A percentile compares a stretch with the other conserved stretches of the same genome.
phyloP scores from a whole-genome alignment of 1,284 basidiomycete genomes.

The Amylostereum areolatum region DNA sequence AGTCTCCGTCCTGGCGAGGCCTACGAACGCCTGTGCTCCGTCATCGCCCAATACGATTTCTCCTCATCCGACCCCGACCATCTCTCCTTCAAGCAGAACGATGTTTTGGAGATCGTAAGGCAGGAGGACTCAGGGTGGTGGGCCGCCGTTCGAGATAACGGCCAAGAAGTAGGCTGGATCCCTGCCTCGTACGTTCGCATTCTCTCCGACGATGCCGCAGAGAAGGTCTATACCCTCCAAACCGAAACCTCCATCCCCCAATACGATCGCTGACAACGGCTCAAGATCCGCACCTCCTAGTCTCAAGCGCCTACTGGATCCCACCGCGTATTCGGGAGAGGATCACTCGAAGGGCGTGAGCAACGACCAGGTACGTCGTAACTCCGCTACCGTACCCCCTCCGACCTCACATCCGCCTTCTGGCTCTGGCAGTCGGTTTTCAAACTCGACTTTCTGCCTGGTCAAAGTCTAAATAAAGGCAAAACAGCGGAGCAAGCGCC shows the following conservation, averaged over 20 bases:
- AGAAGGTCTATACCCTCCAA: slow-evolving; percentile 30
- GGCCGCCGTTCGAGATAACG: slow-evolving; percentile 59
- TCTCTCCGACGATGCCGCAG: slow-evolving; percentile 22
- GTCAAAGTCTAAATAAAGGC: no score
- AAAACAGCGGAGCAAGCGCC: no score
- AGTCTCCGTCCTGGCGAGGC: slow-evolving; percentile 13
- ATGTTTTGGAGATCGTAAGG: slow-evolving; percentile 61
- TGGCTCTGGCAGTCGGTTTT: no score
- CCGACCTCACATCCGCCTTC: no score
- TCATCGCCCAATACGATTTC: slow-evolving; percentile 64
- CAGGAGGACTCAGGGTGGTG: slow-evolving; percentile 74
- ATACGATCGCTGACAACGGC: slow-evolving; percentile 23
- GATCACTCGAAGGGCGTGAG: no score
- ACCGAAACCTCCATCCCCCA: slow-evolving; percentile 38
- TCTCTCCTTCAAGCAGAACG: slow-evolving; percentile 56
- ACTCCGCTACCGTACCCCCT: no score
- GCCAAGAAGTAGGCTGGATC: slow-evolving; percentile 62
- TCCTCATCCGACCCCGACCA: slow-evolving; percentile 52
- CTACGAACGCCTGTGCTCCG: slow-evolving; percentile 34
- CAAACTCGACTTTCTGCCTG: no score
- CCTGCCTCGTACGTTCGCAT: slow-evolving; percentile 28
- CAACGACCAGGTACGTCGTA: no score
- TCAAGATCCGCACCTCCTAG: slow-evolving; percentile 6
- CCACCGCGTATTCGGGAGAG: no score
- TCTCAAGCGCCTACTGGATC: not conserved